Percentiles rank a stretch among this genome's conserved stretches.
phyloP scores from a whole-genome alignment of 805 yeast genomes.

The Cyberlindnera mrakii region DNA sequence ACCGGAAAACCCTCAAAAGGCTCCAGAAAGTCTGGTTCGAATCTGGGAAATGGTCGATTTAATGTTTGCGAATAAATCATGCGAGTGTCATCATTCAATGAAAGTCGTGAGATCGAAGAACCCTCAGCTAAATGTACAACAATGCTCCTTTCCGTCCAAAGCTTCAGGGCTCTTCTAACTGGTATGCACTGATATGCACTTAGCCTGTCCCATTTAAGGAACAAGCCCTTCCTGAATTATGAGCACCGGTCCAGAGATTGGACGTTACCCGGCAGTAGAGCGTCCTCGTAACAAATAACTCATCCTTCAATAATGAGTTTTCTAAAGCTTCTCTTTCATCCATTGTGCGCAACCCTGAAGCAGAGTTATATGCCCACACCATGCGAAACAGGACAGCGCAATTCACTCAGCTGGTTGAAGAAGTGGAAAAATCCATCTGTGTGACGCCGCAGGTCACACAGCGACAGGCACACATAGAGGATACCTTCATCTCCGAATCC shows the following conservation, averaged over 20 bases:
- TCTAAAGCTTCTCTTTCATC: no score
- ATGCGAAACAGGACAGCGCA: constrained; percentile 1
- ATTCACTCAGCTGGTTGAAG: not conserved
- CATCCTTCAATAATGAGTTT: no score
- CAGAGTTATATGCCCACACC: no score
- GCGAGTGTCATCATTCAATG: constrained; percentile 58
- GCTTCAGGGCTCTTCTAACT: no score
- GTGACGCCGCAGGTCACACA: not conserved
- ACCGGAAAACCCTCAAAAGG: constrained; percentile 74
- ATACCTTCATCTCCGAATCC: constrained; percentile 19
- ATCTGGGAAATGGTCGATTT: constrained; percentile 63
- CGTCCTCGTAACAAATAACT: no score
- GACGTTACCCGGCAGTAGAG: no score
- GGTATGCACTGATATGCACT: no score
- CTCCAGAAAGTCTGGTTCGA: constrained; percentile 62
- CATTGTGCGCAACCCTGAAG: no score
- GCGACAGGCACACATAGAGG: constrained; percentile 5
- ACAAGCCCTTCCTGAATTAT: no score
- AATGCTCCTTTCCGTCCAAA: no score
- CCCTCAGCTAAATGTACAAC: constrained; percentile 70
- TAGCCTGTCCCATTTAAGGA: no score
- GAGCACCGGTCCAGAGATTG: no score
- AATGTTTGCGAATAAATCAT: constrained; percentile 55
- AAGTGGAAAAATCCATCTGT: not conserved
- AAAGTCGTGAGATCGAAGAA: constrained; percentile 45